A percentile compares a stretch with the other conserved stretches of the same genome.
Conservation (phyloP, 352 stramenopile genomes). For the Stramenopiles sp. region DNA sequence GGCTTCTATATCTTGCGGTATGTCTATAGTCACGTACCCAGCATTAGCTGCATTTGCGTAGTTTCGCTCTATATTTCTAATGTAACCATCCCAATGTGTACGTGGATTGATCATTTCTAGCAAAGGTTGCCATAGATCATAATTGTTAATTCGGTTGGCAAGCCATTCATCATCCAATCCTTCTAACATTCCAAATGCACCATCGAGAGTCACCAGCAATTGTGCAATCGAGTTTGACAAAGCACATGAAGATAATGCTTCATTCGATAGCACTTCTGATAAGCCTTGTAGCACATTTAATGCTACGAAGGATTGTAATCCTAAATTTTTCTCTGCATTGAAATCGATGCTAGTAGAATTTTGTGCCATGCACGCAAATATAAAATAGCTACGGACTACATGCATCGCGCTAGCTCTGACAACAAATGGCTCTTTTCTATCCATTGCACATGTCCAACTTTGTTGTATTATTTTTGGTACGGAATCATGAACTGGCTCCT, state of each 20-base stretch:
- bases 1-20: neutral
- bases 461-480: neutral
- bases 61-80: neutral
- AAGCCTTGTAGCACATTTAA: neutral
- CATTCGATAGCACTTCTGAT: neutral
- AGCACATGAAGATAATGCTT: neutral
- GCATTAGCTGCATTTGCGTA: neutral
- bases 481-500: neutral
- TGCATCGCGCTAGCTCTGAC: neutral
- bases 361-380: neutral
- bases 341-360: neutral
- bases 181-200: neutral
- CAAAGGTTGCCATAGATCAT: neutral
- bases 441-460: neutral
- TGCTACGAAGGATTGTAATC: neutral
- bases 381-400: neutral
- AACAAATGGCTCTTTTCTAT: neutral
- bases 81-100: neutral
- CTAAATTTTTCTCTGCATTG: neutral
- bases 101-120: neutral
- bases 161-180: neutral
- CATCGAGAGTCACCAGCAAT: neutral
- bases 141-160: neutral
- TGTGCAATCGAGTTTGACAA: neutral
- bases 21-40: neutral